Percentiles rank a stretch among this genome's conserved stretches.
These are phyloP conservation scores for Teunomyces pallodes DNA, from an alignment of 805 yeast genomes.

Conservation along the genomic window DNA sequence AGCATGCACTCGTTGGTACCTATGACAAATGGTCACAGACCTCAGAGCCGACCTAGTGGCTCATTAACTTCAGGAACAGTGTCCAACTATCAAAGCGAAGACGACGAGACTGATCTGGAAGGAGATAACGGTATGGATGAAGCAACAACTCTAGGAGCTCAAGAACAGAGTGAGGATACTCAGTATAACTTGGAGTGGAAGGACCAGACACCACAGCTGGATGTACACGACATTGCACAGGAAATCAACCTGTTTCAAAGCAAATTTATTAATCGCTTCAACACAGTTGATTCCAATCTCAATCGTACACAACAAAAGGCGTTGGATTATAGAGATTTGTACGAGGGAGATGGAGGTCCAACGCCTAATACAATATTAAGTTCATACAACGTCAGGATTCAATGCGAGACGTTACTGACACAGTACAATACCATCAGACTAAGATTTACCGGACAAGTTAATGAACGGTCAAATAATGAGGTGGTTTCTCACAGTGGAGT, in stretches of 20 bases:
- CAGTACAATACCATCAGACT: slow-evolving; percentile 38
- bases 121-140: neutral
- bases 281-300: slow-evolving; percentile 8
- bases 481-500: slow-evolving; percentile 21
- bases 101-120: slow-evolving; percentile 7
- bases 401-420: slow-evolving; percentile 33
- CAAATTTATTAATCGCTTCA: slow-evolving; percentile 25
- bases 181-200: slow-evolving; percentile 6
- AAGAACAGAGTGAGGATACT: neutral
- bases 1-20: slow-evolving; percentile 17
- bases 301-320: slow-evolving; percentile 35
- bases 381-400: slow-evolving; percentile 27
- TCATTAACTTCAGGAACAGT: slow-evolving; percentile 5
- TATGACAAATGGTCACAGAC: neutral
- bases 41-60: neutral
- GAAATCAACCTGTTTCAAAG: slow-evolving; percentile 32
- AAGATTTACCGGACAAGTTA: slow-evolving; percentile 23
- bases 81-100: slow-evolving; percentile 23
- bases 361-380: slow-evolving; percentile 1
- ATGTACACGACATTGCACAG: slow-evolving; percentile 16
- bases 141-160: neutral
- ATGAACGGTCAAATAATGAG: slow-evolving; percentile 4
- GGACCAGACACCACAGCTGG: neutral
- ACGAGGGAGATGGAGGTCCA: slow-evolving; percentile 8
- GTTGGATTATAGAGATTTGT: slow-evolving; percentile 32